Base-by-base conservation (phyloP, 2,329 filamentous ascomycete species). In the Colletotrichum sp. region DNA sequence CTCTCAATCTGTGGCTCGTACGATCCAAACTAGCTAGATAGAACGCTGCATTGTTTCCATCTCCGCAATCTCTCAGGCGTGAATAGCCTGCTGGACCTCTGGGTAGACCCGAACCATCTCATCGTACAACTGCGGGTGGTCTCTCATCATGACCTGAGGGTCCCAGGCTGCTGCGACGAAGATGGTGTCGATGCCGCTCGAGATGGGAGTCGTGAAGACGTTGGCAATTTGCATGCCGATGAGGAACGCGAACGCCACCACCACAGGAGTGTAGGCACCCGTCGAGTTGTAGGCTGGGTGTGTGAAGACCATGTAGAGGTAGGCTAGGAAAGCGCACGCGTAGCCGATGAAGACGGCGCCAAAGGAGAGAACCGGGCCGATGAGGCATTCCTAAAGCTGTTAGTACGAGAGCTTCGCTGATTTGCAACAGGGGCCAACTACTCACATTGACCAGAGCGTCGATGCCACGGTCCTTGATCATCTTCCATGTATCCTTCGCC, bases 381-480 rank as follows among this genome's bases (percentile, higher is more conserved):
- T 93, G 49, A 98, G 90, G 79, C 95, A 98, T 82, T 98, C 95
- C 86, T 87, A 18, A 4, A 8, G 3, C 2, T 52, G 32, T 72
- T 8, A 76, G 44, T 24, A 26, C 7, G 8, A 4, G 21, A 8
- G 24, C 18, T 24, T 3, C 2, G 8, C 18, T 12, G 1, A 21
- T n/a, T 13, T 3, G 8, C 2, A 52, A 52, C n/a, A 21, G 10
- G n/a, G 10, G 6, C 1, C 6, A 49, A 21, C 44, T 2, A 78
- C 85, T 81, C 80, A 87, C 86, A 81, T 98, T 98, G 80, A 98
- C 90, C 3, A 99, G 90, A 0, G 95, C 96, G 80, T 98, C 96
- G 76, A 98, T 93, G 32, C 96, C 96, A 36, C 96, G 95, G 81
- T 98, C 92, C 83, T 96, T 96, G 88, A 98, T 96, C 94, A 98